Evolutionary conservation across 768 basidiomycete species (phyloP), one percentile per base, ranked within the genome.

Genomic region (Wakefieldia striispora): DNA sequence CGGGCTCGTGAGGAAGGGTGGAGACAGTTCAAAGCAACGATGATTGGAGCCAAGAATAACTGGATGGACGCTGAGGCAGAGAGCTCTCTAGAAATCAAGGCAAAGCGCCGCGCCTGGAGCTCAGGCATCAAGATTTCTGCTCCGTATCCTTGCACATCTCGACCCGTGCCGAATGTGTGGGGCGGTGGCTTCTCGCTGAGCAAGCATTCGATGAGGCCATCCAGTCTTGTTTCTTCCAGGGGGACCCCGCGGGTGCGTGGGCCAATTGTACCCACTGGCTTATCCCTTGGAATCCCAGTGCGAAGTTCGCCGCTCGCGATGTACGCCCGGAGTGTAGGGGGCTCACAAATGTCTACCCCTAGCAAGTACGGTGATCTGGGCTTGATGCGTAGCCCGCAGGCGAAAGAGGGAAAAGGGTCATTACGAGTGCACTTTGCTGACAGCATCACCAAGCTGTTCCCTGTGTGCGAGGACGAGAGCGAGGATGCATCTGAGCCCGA

Each of bases 91-190:
- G 83, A 84, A 62, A 72, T 79, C 35, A 77, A 77, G 53, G 78
- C 80, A 29, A 74, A 79, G 34, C 74, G 87, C 26, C 73, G 84
- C 10, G 86, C 86, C 7, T 89, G 86, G 86, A 72, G 80, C 46
- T 80, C 79, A 53, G 71, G 76, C 31, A 73, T 75, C 17, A 72
- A 78, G 51, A 60, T 75, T 42, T 67, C 69, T 43, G 60, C 65
- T 1, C 60, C 60, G 2, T 67, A 65, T 50, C 24, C 52, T 17
- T 51, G 45, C 14, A n/a, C 40, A 3, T 27, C 46, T 17, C 42
- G 31, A 39, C 41, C 33, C 19, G 14, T 35, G 1, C 34, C 23
- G 20, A 61, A 40, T 45, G 53, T 49, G 21, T 64, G 68, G 66
- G 45, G 51, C 16, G 54, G 57, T 8, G 44, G 43, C 21, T 24